Percentiles rank a stretch among this genome's conserved stretches.
phyloP scores from a whole-genome alignment of 208 protist genomes.

The Leishmania tarentolae region DNA sequence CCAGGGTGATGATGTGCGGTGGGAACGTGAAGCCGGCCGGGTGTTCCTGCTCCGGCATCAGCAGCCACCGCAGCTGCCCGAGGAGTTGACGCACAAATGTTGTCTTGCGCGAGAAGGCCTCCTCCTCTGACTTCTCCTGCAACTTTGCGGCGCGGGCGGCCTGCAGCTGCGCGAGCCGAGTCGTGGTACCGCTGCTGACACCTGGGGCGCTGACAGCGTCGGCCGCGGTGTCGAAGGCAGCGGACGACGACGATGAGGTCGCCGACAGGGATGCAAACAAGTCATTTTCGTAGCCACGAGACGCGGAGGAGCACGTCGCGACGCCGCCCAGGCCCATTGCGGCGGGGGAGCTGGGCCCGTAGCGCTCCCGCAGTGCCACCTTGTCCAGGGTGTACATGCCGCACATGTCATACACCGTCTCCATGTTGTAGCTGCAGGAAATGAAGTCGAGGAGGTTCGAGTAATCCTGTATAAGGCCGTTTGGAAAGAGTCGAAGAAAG shows the following conservation, averaged over 20 bases:
- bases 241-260: constrained; percentile 3
- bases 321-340: constrained; percentile 86
- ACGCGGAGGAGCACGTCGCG: constrained; percentile 64
- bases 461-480: constrained; percentile 88
- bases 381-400: constrained; percentile 85
- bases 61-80: constrained; percentile 89
- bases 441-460: constrained; percentile 92
- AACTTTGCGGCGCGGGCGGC: constrained; percentile 32
- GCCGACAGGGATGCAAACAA: constrained; percentile 7
- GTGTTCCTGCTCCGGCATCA: constrained; percentile 69
- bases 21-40: constrained; percentile 84
- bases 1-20: constrained; percentile 71
- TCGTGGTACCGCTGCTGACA: background rate
- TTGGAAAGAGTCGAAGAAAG: constrained; percentile 85
- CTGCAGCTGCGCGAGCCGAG: constrained; percentile 14
- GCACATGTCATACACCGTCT: constrained; percentile 92
- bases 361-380: constrained; percentile 72
- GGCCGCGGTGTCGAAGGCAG: background rate
- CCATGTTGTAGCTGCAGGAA: constrained; percentile 92
- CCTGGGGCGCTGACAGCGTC: constrained; percentile 23
- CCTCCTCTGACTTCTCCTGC: constrained; percentile 72
- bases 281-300: constrained; percentile 57
- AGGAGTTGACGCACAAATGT: constrained; percentile 87
- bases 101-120: constrained; percentile 89
- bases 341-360: constrained; percentile 77